Percentiles rank a stretch among this genome's conserved stretches.
phyloP scores from a whole-genome alignment of 192 early-diverging fungal genomes.

The Dissophora globulifera region DNA sequence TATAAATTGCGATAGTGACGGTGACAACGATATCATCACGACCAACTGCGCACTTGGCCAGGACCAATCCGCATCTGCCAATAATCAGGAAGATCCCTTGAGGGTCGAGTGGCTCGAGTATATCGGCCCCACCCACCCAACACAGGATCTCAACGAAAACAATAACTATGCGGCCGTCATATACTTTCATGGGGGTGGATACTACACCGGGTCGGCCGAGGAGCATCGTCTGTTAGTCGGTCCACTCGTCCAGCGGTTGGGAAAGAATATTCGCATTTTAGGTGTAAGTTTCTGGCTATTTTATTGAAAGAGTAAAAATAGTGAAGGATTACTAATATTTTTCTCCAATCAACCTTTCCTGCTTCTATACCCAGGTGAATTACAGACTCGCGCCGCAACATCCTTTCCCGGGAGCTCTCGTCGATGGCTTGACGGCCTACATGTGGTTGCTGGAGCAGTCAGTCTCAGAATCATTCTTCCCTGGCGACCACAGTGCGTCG shows the following conservation, averaged over 20 bases:
- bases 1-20: too few species aligned
- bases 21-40: background rate
- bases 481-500: constrained; percentile 36
- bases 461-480: constrained; percentile 48
- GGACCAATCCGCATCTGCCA: too few species aligned
- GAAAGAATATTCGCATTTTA: constrained; percentile 25
- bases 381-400: constrained; percentile 86
- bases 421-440: constrained; percentile 82
- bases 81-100: constrained; percentile 16
- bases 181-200: constrained; percentile 83
- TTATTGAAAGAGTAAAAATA: too few species aligned
- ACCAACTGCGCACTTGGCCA: too few species aligned
- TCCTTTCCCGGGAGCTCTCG: constrained; percentile 82
- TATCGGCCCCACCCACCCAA: constrained; percentile 3
- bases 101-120: constrained; percentile 45
- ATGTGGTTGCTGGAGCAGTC: constrained; percentile 67
- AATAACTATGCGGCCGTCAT: constrained; percentile 58
- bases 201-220: constrained; percentile 59
- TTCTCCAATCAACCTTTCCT: background rate
- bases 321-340: background rate
- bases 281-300: constrained; percentile 10
- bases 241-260: constrained; percentile 25
- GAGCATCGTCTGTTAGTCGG: constrained; percentile 57
- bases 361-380: constrained; percentile 54
- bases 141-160: background rate